Evolutionary conservation across 768 basidiomycete species (phyloP).

Genomic region (Leccinum ochraceum): DNA sequence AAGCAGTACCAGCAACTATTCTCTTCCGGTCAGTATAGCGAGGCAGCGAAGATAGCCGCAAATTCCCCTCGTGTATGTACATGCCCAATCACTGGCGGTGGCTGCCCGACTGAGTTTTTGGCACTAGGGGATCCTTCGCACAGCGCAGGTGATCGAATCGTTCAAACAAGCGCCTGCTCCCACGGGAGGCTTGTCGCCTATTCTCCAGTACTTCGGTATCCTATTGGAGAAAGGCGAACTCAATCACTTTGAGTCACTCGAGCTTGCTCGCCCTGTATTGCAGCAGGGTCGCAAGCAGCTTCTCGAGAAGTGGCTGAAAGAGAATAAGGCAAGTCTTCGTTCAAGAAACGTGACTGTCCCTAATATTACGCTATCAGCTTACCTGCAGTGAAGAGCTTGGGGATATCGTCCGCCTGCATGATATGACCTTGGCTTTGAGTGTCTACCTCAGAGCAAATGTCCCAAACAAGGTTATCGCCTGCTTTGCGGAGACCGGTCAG

Average conservation of each 20-base stretch:
- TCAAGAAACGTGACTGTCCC: constrained; percentile 8
- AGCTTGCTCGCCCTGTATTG: constrained; percentile 93
- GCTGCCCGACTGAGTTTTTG: constrained; percentile 6
- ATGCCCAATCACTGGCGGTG: neutral
- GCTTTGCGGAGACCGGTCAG: constrained; percentile 98
- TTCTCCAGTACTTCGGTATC: constrained; percentile 98
- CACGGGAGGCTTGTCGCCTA: constrained; percentile 89
- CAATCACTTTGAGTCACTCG: constrained; percentile 93
- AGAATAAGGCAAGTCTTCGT: constrained; percentile 77
- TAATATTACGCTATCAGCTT: constrained; percentile 51
- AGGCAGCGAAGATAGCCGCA: constrained; percentile 97
- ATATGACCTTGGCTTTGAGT: constrained; percentile 96
- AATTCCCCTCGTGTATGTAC: constrained; percentile 84
- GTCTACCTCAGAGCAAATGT: constrained; percentile 98
- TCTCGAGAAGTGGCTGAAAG: constrained; percentile 98
- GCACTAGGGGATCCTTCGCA: constrained; percentile 86
- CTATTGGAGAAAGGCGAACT: constrained; percentile 98
- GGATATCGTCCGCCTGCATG: constrained; percentile 91
- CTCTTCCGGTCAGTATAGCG: constrained; percentile 82
- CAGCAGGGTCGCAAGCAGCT: constrained; percentile 96
- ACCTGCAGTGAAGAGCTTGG: constrained; percentile 99
- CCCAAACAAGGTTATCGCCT: constrained; percentile 98
- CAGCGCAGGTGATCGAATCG: constrained; percentile 91
- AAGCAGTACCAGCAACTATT: constrained; percentile 94
- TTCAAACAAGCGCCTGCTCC: constrained; percentile 96